Conservation (phyloP, 2,329 filamentous ascomycete genomes). For the Epichloe bromicola region DNA sequence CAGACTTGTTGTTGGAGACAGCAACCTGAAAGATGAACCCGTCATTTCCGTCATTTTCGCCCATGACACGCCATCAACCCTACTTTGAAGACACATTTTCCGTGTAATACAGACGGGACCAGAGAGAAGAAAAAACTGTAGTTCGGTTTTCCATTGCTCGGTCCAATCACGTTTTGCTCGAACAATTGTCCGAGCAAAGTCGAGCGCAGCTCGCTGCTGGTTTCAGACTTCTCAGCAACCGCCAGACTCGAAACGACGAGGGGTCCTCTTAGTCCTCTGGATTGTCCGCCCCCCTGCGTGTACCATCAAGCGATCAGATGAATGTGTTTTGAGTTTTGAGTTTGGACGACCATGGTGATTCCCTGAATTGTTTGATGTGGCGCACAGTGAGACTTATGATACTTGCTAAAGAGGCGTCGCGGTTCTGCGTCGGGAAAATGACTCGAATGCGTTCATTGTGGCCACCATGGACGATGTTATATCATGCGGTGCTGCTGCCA, state of each 20-base stretch:
- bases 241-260: not conserved
- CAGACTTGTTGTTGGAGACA: not conserved
- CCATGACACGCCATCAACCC: too few relatives aligned
- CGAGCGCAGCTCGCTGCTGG: too few relatives aligned
- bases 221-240: not conserved
- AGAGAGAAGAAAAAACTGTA: too few relatives aligned
- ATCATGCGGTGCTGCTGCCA: not conserved
- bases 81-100: too few relatives aligned
- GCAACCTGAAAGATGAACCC: not conserved
- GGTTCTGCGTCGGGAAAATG: too few relatives aligned
- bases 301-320: not conserved
- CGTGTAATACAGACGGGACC: too few relatives aligned
- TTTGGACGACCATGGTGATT: not conserved
- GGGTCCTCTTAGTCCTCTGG: not conserved
- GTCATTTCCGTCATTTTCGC: too few relatives aligned
- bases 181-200: too few relatives aligned
- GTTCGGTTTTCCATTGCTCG: too few relatives aligned
- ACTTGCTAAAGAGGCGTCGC: not conserved
- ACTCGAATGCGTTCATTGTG: too few relatives aligned
- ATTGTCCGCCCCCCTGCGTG: not conserved
- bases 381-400: not conserved
- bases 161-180: too few relatives aligned
- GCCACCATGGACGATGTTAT: not conserved
- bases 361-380: not conserved
- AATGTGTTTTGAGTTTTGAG: not conserved